Evolutionary conservation across 83 land plant species (phyloP).

Genomic region (Picea engelmannii): DNA sequence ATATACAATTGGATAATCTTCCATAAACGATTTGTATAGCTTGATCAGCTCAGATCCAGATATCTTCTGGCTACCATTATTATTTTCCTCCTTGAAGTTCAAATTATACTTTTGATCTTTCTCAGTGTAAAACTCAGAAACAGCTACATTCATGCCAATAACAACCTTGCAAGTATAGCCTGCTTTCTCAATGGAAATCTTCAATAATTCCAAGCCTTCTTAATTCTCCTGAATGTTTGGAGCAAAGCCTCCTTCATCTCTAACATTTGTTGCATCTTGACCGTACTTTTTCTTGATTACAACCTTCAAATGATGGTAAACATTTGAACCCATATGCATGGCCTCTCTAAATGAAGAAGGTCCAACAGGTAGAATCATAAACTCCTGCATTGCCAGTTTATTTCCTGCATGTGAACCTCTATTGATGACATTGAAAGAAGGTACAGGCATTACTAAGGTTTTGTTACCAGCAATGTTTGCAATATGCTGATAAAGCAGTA

Average conservation of each 20-base stretch:
- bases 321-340: conserved; percentile 97
- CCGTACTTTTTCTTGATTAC: conserved; percentile 98
- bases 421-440: conserved; percentile 97
- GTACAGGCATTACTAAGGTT: conserved; percentile 86
- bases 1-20: too few species aligned
- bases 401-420: conserved; percentile 99
- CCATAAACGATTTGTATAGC: too few species aligned
- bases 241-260: conserved; percentile 25
- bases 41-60: conserved; percentile 58
- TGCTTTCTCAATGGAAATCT: too few species aligned
- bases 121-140: conserved; percentile 84
- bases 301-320: conserved; percentile 87
- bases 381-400: conserved; percentile 61
- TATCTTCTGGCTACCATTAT: conserved; percentile 90
- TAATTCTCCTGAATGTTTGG: too few species aligned
- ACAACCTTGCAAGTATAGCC: too few species aligned
- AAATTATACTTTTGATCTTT: conserved; percentile 84
- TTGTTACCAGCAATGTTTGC: conserved; percentile 90
- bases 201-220: too few species aligned
- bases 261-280: conserved; percentile 97
- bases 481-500: conserved; percentile 65
- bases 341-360: conserved; percentile 95
- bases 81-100: conserved; percentile 31
- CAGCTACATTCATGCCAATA: conserved; percentile 43
- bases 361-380: conserved; percentile 54